phyloP scores from a whole-genome alignment of 495 filamentous ascomycete genomes.

The Aspergillus incahuasiensis region DNA sequence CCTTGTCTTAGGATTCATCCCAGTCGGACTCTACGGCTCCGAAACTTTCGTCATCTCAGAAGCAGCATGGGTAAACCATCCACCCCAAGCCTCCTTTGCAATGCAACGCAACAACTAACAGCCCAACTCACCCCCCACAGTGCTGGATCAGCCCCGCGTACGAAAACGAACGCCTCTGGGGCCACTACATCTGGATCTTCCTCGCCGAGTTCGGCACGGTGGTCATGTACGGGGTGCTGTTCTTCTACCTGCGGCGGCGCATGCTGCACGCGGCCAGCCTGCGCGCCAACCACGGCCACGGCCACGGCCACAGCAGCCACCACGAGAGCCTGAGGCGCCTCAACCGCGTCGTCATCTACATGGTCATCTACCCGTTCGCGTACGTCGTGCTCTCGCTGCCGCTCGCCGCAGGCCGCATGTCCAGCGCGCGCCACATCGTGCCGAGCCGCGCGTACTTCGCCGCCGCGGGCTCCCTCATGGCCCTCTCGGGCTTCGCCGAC shows the following conservation, averaged over 20 bases:
- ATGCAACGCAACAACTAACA: too few species aligned
- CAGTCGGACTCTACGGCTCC: constrained; percentile 46
- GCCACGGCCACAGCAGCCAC: too few species aligned
- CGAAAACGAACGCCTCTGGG: constrained; percentile 57
- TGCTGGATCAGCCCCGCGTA: constrained; percentile 66
- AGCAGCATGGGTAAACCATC: constrained; percentile 40
- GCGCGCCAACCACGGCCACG: constrained; percentile 20
- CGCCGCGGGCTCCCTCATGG: constrained; percentile 63
- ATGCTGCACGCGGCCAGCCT: constrained; percentile 36
- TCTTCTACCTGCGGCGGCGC: constrained; percentile 50
- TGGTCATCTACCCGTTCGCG: constrained; percentile 71
- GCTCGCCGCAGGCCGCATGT: constrained; percentile 63
- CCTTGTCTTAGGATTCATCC: constrained; percentile 51
- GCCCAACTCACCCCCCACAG: constrained; percentile 31
- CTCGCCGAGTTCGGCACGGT: constrained; percentile 59
- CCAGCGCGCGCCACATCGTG: constrained; percentile 47
- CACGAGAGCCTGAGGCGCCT: constrained; percentile 36
- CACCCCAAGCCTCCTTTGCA: background rate
- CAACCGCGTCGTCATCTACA: constrained; percentile 52
- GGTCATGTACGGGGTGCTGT: constrained; percentile 60
- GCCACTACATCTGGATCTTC: constrained; percentile 78
- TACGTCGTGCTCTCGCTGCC: constrained; percentile 68
- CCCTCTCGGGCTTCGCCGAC: constrained; percentile 66
- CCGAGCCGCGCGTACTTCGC: constrained; percentile 56
- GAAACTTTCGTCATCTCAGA: constrained; percentile 53